A percentile compares a stretch with the other conserved stretches of the same genome.
These are phyloP conservation scores for Gynochthodes officinalis DNA, from an alignment of 257 asterid genomes.

Conservation along the genomic window DNA sequence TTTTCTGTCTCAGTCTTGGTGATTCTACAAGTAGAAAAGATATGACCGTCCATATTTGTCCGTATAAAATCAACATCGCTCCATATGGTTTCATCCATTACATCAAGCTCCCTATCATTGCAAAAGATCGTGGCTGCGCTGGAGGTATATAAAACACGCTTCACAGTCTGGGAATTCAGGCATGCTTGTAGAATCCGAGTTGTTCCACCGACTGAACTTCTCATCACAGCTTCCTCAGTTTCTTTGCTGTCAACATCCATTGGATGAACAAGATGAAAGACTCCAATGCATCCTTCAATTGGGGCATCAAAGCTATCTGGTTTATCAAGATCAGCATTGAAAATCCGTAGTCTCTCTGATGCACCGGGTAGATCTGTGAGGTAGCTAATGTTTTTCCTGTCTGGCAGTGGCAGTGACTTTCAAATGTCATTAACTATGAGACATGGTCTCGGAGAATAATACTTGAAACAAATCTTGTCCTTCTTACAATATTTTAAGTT, in stretches of 20 bases:
- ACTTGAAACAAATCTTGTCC: too few species aligned
- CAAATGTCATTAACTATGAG: not conserved
- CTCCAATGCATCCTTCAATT: conserved; percentile 57
- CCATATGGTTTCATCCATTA: too few species aligned
- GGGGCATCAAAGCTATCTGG: conserved; percentile 46
- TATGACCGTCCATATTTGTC: not conserved
- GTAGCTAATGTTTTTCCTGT: conserved; percentile 43
- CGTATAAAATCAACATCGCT: conserved; percentile 30
- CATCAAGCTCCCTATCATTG: not conserved
- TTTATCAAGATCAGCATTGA: conserved; percentile 50
- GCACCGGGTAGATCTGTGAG: conserved; percentile 48
- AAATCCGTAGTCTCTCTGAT: conserved; percentile 41
- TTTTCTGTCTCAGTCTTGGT: conserved; percentile 49
- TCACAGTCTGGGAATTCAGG: conserved; percentile 43
- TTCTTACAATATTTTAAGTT: too few species aligned
- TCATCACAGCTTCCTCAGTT: conserved; percentile 35
- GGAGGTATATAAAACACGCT: conserved; percentile 41
- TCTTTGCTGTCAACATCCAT: conserved; percentile 43
- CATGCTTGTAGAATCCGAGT: conserved; percentile 40
- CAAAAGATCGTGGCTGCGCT: conserved; percentile 20
- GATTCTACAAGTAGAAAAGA: conserved; percentile 33
- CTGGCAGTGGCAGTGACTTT: conserved; percentile 16
- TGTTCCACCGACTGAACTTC: conserved; percentile 24
- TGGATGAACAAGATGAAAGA: conserved; percentile 72
- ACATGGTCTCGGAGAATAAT: too few species aligned